phyloP scores from a whole-genome alignment of 306 rosid species.

The Glycine tomentella region DNA sequence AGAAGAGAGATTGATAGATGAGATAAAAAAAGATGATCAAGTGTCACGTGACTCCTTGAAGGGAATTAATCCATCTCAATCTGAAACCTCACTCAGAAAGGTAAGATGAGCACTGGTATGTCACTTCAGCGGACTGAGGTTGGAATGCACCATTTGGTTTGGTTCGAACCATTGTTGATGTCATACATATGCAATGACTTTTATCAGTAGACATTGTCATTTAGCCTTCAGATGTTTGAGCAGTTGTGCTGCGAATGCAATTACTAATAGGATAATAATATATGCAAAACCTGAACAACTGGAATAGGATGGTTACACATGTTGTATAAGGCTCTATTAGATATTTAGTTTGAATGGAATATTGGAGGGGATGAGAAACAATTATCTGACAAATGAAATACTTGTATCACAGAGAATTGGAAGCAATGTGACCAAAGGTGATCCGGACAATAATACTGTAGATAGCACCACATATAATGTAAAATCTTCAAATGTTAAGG shows the following conservation, averaged over 20 bases:
- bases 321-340: constrained; percentile 22
- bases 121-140: constrained; percentile 1
- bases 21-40: constrained; percentile 51
- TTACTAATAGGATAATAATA: constrained; percentile 9
- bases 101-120: constrained; percentile 53
- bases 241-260: constrained; percentile 25
- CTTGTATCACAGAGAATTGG: constrained; percentile 67
- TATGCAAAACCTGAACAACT: constrained; percentile 31
- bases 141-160: constrained; percentile 29
- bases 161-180: constrained; percentile 28
- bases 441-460: constrained; percentile 51
- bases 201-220: constrained; percentile 25
- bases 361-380: constrained; percentile 37
- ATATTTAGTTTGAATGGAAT: constrained; percentile 35
- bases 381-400: constrained; percentile 43
- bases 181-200: constrained; percentile 22
- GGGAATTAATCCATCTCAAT: constrained; percentile 54
- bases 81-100: constrained; percentile 65
- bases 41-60: constrained; percentile 48
- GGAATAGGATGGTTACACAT: constrained; percentile 9
- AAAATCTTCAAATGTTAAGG: constrained; percentile 49
- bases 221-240: constrained; percentile 24
- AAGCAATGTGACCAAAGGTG: constrained; percentile 48
- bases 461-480: constrained; percentile 49
- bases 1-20: constrained; percentile 48